phyloP scores from a whole-genome alignment of 2,329 filamentous ascomycete species.

The Fusarium paranaense region DNA sequence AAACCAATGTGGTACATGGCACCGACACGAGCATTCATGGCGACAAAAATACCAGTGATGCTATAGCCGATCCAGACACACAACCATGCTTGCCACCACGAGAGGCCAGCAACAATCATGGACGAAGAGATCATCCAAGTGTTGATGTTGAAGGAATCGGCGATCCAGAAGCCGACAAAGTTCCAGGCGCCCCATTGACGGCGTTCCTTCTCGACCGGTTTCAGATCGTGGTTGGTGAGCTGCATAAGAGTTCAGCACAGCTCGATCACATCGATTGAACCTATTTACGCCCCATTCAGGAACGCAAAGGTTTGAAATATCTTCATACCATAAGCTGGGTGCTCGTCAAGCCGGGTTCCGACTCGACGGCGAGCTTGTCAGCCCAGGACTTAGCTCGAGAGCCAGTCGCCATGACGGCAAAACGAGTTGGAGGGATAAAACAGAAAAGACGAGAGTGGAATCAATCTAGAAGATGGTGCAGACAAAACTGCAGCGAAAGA shows the following conservation, averaged over 20 bases:
- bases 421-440: not conserved
- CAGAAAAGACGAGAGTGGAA: not conserved
- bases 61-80: constrained; percentile 89
- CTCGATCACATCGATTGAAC: constrained; percentile 6
- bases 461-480: not conserved
- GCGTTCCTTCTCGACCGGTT: constrained; percentile 81
- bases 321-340: constrained; percentile 79
- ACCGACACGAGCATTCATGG: constrained; percentile 83
- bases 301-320: not conserved
- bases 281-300: not conserved
- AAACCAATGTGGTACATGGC: constrained; percentile 91
- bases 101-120: constrained; percentile 81
- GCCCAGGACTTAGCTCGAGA: constrained; percentile 57
- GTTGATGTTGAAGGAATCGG: constrained; percentile 89
- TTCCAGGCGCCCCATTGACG: constrained; percentile 90
- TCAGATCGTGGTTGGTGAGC: constrained; percentile 86
- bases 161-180: constrained; percentile 89
- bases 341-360: constrained; percentile 80
- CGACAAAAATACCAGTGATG: constrained; percentile 81
- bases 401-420: constrained; percentile 44
- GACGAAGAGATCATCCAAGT: constrained; percentile 94
- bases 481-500: not conserved
- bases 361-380: constrained; percentile 76
- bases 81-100: constrained; percentile 94
- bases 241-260: constrained; percentile 45